phyloP scores from a whole-genome alignment of 2,329 filamentous ascomycete species.

The Cordyceps javanica region DNA sequence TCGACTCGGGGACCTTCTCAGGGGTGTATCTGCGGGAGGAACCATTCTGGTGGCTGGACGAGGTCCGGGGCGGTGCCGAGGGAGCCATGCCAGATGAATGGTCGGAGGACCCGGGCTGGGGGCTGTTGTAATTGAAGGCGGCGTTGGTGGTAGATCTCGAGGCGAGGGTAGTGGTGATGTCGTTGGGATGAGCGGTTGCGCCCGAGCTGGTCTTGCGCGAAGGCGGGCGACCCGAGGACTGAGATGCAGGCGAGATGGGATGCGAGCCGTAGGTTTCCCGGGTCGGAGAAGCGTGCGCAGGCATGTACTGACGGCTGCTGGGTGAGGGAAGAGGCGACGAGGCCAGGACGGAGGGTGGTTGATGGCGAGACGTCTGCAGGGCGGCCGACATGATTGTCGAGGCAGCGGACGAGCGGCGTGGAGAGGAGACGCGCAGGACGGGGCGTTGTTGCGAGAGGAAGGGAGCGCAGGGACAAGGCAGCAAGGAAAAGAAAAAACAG shows the following conservation, averaged over 20 bases:
- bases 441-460: background rate
- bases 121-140: constrained; percentile 34
- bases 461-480: background rate
- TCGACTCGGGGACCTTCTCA: constrained; percentile 36
- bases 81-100: constrained; percentile 59
- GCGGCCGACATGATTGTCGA: constrained; percentile 54
- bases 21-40: constrained; percentile 41
- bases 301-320: constrained; percentile 45
- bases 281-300: constrained; percentile 45
- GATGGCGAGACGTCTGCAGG: constrained; percentile 54
- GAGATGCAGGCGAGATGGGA: constrained; percentile 4
- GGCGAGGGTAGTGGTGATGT: constrained; percentile 39
- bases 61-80: constrained; percentile 73
- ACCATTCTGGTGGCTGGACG: constrained; percentile 53
- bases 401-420: background rate
- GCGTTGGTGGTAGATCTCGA: constrained; percentile 41
- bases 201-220: constrained; percentile 48
- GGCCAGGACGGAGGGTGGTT: constrained; percentile 43
- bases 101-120: constrained; percentile 33
- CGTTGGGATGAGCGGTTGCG: constrained; percentile 25
- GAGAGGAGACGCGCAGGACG: background rate
- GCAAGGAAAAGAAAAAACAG: background rate
- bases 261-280: constrained; percentile 52
- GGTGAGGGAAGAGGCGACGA: constrained; percentile 44
- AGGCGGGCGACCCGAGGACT: constrained; percentile 41